phyloP scores from a whole-genome alignment of 257 asterid genomes.

The Solanum clarkiae region DNA sequence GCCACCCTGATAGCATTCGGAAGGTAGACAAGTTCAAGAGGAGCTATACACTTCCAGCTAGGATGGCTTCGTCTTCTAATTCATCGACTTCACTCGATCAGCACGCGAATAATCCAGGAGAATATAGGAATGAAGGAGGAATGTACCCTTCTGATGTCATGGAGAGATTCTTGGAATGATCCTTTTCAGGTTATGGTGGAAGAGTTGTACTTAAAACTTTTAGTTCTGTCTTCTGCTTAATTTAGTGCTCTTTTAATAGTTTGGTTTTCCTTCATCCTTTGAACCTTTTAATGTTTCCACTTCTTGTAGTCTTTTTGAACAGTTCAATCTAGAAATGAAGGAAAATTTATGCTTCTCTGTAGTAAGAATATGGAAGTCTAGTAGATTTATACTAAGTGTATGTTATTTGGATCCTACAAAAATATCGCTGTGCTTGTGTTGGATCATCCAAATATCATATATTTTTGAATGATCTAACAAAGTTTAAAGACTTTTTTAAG shows the following conservation, averaged over 20 bases:
- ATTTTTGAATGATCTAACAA: neutral
- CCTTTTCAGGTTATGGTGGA: neutral
- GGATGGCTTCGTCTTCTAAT: constrained; percentile 60
- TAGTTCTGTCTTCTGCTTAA: constrained; percentile 10
- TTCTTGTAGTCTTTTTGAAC: neutral
- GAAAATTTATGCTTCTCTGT: neutral
- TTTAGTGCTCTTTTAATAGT: neutral
- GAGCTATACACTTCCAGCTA: constrained; percentile 74
- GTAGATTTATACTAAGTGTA: neutral
- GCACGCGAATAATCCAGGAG: constrained; percentile 48
- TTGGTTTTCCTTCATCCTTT: neutral
- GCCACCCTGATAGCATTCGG: constrained; percentile 26
- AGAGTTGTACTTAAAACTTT: constrained; percentile 24
- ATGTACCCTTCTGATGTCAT: constrained; percentile 68
- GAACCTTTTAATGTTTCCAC: neutral
- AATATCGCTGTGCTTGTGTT: rapidly evolving
- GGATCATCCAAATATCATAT: neutral
- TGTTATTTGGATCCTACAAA: neutral
- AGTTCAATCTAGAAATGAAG: neutral
- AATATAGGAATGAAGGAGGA: constrained; percentile 56
- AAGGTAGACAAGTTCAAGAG: constrained; percentile 73
- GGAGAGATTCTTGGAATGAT: constrained; percentile 84
- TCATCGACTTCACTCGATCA: constrained; percentile 68
- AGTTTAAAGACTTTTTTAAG: neutral
- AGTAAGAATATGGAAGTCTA: neutral